Conservation (phyloP, 768 basidiomycete species). For the Royoungia palumana region DNA sequence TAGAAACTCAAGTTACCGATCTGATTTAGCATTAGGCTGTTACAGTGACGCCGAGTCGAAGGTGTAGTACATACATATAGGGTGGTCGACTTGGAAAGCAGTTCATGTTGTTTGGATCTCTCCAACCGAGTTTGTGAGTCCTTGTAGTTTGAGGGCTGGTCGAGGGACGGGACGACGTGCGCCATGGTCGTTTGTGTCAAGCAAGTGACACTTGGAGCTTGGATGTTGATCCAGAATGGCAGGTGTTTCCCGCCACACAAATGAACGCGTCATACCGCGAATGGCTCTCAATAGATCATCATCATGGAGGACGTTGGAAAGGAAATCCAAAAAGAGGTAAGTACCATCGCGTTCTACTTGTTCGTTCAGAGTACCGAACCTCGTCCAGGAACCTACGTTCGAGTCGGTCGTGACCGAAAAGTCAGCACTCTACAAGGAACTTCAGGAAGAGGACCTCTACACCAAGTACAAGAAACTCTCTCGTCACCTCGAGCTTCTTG, state of each 20-base stretch:
- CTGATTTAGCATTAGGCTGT: conserved; percentile 35
- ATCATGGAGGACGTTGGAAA: conserved; percentile 90
- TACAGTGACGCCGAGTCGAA: conserved; percentile 17
- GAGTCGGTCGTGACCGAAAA: conserved; percentile 87
- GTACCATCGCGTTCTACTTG: conserved; percentile 22
- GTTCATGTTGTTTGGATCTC: conserved; percentile 70
- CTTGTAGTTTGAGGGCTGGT: conserved; percentile 96
- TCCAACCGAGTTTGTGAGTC: conserved; percentile 86
- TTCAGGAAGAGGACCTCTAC: conserved; percentile 91
- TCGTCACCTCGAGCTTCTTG: conserved; percentile 92
- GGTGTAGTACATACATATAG: conserved; percentile 67
- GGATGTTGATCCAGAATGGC: conserved; percentile 18
- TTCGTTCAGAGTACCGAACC: not conserved
- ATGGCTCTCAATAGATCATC: conserved; percentile 12
- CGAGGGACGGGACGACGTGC: conserved; percentile 78
- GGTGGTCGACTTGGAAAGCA: conserved; percentile 82
- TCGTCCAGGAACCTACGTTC: conserved; percentile 79
- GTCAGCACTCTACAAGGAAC: conserved; percentile 78
- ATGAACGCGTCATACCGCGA: conserved; percentile 29
- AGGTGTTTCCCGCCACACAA: conserved; percentile 26
- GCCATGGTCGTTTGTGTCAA: conserved; percentile 52
- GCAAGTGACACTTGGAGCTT: not conserved
- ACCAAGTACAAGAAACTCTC: conserved; percentile 96
- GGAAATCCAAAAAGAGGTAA: conserved; percentile 74
- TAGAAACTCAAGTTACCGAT: conserved; percentile 92